Base-by-base conservation (phyloP, 306 rosid species). In the Adenanthera pavonina region DNA sequence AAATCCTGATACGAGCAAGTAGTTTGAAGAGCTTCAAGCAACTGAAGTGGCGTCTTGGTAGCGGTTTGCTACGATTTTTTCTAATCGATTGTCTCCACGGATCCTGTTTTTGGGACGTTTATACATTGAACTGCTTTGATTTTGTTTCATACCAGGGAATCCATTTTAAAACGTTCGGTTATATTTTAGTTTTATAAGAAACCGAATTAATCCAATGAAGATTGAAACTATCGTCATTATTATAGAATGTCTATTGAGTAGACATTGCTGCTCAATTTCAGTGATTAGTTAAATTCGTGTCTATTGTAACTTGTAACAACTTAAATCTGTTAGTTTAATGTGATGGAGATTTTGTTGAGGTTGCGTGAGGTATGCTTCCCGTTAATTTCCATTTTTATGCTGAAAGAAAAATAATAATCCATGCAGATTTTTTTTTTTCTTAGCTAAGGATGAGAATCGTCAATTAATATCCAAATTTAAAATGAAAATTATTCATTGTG, bases 11-110 rank as follows among this genome's bases (percentile, higher is more conserved):
- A 82, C 53, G 86, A 77, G 75, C n/a, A 69, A 49, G 41, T 79
- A 81, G 80, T 79, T 60, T 62, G 80, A 79, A 83, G 81, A 79
- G 80, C 77, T 69, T 59, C 14, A 74, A 78, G 74, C 76, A 81
- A 78, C 81, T 35, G 67, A 84, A 83, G 44, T 43, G 68, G 59
- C 13, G 59, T 79, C 81, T 8, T 67, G 54, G 82, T 49, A 84
- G 85, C 74, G 68, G 85, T 78, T 78, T 78, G 67, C 64, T 80
- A 77, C 78, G 70, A 78, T 72, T 74, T 51, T 68, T 81, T 77
- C 81, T 60, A 76, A 80, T 68, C 6, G 19, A 30, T 20, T 8
- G 40, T 70, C 59, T 20, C 75, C 2, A 47, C 75, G 12, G 25
- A 47, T 25, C 40, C 35, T 70, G 57, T 30, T 12, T 20, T 69